Percentiles rank a stretch among this genome's conserved stretches.
These are phyloP conservation scores for Choiromyces venosus DNA, from an alignment of 495 filamentous ascomycete species.

Conservation along the genomic window DNA sequence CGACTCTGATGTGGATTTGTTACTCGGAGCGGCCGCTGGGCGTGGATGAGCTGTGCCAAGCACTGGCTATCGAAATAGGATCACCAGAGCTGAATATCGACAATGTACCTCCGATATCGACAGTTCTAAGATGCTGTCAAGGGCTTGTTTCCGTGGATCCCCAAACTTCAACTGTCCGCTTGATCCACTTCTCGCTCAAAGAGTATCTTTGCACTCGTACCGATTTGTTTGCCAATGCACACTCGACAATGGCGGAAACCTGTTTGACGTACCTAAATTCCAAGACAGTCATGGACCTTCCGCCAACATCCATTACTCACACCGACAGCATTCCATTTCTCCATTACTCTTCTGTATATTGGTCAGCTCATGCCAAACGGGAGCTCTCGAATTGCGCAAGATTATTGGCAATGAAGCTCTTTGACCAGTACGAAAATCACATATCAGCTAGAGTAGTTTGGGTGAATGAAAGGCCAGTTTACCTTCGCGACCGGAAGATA, in stretches of 20 bases:
- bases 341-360: not conserved
- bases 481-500: no score
- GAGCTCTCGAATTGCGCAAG: not conserved
- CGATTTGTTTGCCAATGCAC: not conserved
- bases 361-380: not conserved
- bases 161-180: not conserved
- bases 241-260: not conserved
- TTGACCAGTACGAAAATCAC: not conserved
- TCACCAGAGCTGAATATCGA: not conserved
- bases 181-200: not conserved
- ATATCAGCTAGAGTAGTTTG: not conserved
- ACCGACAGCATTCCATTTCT: no score
- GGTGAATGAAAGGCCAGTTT: not conserved
- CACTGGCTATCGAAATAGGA: not conserved
- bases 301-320: no score
- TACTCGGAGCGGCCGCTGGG: not conserved
- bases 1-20: not conserved
- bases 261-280: not conserved
- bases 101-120: not conserved
- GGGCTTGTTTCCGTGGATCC: not conserved
- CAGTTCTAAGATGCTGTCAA: not conserved
- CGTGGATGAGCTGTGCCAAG: not conserved
- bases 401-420: not conserved
- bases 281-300: no score
- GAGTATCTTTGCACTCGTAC: not conserved